Evolutionary conservation across 257 asterid genomes (phyloP).

Genomic region (Datura wrightii): DNA sequence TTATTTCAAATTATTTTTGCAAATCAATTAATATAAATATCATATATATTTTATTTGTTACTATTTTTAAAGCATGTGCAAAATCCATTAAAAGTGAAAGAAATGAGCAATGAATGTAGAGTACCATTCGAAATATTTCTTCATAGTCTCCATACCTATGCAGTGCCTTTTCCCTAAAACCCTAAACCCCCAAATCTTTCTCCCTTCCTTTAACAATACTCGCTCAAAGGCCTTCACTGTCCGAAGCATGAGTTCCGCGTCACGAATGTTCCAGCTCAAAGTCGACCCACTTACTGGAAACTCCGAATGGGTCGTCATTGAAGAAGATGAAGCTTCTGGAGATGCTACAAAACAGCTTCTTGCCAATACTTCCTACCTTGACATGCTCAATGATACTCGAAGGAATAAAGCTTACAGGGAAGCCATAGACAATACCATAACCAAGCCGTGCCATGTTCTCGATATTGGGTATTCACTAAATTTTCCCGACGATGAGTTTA

Average conservation of each 20-base stretch:
- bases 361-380: conserved; percentile 79
- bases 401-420: conserved; percentile 72
- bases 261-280: conserved; percentile 78
- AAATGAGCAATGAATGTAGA: too few species aligned
- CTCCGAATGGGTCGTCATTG: conserved; percentile 87
- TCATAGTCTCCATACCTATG: conserved; percentile 36
- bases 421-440: conserved; percentile 81
- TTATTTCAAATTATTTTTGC: too few species aligned
- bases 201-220: conserved; percentile 18
- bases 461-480: conserved; percentile 76
- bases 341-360: conserved; percentile 58
- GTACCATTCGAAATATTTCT: too few species aligned
- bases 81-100: too few species aligned
- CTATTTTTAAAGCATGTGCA: too few species aligned
- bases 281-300: conserved; percentile 77
- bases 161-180: conserved; percentile 45
- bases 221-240: conserved; percentile 26
- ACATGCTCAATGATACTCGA: conserved; percentile 87
- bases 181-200: conserved; percentile 37
- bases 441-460: conserved; percentile 88
- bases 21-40: too few species aligned
- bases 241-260: conserved; percentile 57
- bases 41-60: too few species aligned
- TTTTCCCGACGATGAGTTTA: neutral
- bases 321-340: conserved; percentile 51